phyloP scores from a whole-genome alignment of 1,284 basidiomycete genomes.

The Taiwanofungus camphoratus region DNA sequence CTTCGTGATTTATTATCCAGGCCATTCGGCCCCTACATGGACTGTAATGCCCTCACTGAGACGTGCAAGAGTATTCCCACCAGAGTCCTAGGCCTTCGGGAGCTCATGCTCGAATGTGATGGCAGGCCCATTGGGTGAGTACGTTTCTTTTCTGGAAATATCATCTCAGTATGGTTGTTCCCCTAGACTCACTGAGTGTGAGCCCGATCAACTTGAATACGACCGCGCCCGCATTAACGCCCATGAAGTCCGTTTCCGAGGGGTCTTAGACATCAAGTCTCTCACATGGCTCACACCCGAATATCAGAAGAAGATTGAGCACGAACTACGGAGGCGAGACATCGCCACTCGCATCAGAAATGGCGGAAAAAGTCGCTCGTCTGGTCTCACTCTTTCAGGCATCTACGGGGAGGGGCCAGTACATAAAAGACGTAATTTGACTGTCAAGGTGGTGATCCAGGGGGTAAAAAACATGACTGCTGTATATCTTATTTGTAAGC shows the following conservation, averaged over 20 bases:
- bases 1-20: constrained; percentile 14
- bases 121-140: constrained; percentile 22
- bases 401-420: constrained; percentile 25
- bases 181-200: constrained; percentile 17
- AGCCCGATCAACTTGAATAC: constrained; percentile 12
- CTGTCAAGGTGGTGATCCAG: constrained; percentile 32
- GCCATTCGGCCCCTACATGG: constrained; percentile 29
- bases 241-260: constrained; percentile 36
- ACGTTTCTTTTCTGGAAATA: not conserved
- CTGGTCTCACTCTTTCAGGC: constrained; percentile 29
- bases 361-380: not conserved
- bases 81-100: constrained; percentile 16
- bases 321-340: constrained; percentile 37
- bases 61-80: constrained; percentile 16
- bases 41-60: constrained; percentile 19
- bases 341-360: constrained; percentile 2
- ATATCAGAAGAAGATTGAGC: constrained; percentile 34
- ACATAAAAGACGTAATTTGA: constrained; percentile 23
- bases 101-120: constrained; percentile 20
- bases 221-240: constrained; percentile 2
- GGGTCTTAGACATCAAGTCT: constrained; percentile 37
- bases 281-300: constrained; percentile 41
- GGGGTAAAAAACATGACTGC: constrained; percentile 37
- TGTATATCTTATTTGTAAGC: constrained; percentile 39
- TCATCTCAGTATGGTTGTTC: constrained; percentile 1